Evolutionary conservation across 2,329 filamentous ascomycete species (phyloP).

Genomic region (Cercospora sp.): DNA sequence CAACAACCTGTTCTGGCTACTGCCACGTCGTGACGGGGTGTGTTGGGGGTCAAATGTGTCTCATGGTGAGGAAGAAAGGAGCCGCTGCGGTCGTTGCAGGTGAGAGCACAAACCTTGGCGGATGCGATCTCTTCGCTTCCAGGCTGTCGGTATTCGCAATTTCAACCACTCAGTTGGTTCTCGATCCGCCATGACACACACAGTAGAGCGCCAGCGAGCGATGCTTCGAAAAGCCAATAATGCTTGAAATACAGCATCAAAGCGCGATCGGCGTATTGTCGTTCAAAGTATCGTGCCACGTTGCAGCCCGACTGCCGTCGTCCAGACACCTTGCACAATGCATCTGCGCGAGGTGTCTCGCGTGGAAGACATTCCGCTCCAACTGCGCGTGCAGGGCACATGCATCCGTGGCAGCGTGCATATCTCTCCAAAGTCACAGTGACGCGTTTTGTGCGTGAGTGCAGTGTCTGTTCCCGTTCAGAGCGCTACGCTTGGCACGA

Average conservation of each 20-base stretch:
- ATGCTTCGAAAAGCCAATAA: neutral
- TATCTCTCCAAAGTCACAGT: neutral
- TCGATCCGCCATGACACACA: neutral
- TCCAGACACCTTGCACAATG: neutral
- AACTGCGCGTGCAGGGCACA: neutral
- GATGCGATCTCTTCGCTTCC: neutral
- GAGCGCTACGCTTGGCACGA: neutral
- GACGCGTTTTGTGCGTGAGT: neutral
- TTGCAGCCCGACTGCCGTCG: constrained; percentile 1
- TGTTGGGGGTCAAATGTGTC: neutral
- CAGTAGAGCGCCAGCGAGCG: neutral
- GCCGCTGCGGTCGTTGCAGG: neutral
- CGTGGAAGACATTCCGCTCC: constrained; percentile 1
- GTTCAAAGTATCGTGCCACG: constrained; percentile 3
- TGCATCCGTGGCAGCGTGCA: neutral
- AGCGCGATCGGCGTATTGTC: neutral
- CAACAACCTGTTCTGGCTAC: neutral
- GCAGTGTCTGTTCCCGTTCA: neutral
- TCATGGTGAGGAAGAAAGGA: neutral
- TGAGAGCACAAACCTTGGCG: neutral
- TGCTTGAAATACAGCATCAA: neutral
- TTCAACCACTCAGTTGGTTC: neutral
- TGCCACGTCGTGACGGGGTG: neutral
- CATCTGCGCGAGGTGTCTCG: neutral
- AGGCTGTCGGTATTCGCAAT: constrained; percentile 1